A percentile compares a stretch with the other conserved stretches of the same genome.
Conservation (phyloP, 768 basidiomycete species). For the Boletus rex-veris region DNA sequence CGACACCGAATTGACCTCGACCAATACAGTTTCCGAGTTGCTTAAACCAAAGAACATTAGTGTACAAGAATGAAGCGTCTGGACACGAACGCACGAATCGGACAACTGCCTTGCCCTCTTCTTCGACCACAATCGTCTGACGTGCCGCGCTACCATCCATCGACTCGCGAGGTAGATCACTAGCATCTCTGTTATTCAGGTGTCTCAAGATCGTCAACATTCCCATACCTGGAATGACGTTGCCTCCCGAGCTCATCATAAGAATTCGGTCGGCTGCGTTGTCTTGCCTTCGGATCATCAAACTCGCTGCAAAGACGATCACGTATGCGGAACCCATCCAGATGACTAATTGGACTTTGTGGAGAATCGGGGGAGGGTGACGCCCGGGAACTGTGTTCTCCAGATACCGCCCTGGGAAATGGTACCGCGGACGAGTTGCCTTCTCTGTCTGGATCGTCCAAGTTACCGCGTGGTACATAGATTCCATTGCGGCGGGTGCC, state of each 20-base stretch:
- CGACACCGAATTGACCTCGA: slow-evolving; percentile 93
- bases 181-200: slow-evolving; percentile 52
- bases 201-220: slow-evolving; percentile 63
- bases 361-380: slow-evolving; percentile 40
- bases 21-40: slow-evolving; percentile 98
- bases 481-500: slow-evolving; percentile 45
- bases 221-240: slow-evolving; percentile 64
- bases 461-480: slow-evolving; percentile 40
- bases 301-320: slow-evolving; percentile 75
- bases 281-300: slow-evolving; percentile 50
- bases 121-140: slow-evolving; percentile 70
- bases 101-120: slow-evolving; percentile 75
- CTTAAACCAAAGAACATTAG: slow-evolving; percentile 39
- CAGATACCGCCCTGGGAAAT: slow-evolving; percentile 61
- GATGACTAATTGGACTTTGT: slow-evolving; percentile 25
- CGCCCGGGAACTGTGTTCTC: slow-evolving; percentile 38
- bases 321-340: slow-evolving; percentile 40
- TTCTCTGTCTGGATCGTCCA: slow-evolving; percentile 35
- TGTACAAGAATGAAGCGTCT: slow-evolving; percentile 1
- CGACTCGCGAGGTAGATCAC: slow-evolving; percentile 64
- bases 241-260: slow-evolving; percentile 64
- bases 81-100: slow-evolving; percentile 64
- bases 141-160: slow-evolving; percentile 62
- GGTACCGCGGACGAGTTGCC: slow-evolving; percentile 48
- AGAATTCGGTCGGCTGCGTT: slow-evolving; percentile 60